Evolutionary conservation across 202 grass and related monocot species (phyloP).

Genomic region (Musa balbisiana): DNA sequence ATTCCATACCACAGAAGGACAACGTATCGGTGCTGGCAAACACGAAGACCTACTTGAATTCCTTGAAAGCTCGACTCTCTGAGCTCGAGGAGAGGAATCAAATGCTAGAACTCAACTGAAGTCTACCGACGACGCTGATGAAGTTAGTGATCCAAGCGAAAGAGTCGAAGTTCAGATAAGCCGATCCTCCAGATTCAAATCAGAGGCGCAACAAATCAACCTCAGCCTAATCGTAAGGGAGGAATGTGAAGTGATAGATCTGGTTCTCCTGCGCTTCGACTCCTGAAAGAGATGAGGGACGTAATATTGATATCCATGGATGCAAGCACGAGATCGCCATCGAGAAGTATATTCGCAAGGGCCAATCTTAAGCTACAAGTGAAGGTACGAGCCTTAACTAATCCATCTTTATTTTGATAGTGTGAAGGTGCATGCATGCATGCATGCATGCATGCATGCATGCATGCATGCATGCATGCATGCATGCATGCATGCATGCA

Average conservation of each 20-base stretch:
- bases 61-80: constrained; percentile 40
- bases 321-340: constrained; percentile 20
- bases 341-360: constrained; percentile 6
- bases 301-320: constrained; percentile 43
- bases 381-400: constrained; percentile 27
- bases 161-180: constrained; percentile 39
- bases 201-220: constrained; percentile 27
- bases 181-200: constrained; percentile 25
- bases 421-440: too few relatives aligned
- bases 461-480: too few relatives aligned
- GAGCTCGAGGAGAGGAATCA: constrained; percentile 51
- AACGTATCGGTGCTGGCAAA: constrained; percentile 58
- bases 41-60: constrained; percentile 55
- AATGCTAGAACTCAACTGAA: constrained; percentile 43
- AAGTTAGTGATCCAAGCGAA: constrained; percentile 18
- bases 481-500: too few relatives aligned
- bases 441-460: too few relatives aligned
- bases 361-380: constrained; percentile 34
- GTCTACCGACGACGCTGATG: background rate
- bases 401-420: background rate
- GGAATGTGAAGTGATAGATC: constrained; percentile 38
- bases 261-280: constrained; percentile 32
- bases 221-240: constrained; percentile 33
- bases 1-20: constrained; percentile 36
- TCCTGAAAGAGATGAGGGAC: constrained; percentile 33